These are phyloP conservation scores for Torulaspora indica DNA, from an alignment of 805 yeast genomes.

Conservation along the genomic window DNA sequence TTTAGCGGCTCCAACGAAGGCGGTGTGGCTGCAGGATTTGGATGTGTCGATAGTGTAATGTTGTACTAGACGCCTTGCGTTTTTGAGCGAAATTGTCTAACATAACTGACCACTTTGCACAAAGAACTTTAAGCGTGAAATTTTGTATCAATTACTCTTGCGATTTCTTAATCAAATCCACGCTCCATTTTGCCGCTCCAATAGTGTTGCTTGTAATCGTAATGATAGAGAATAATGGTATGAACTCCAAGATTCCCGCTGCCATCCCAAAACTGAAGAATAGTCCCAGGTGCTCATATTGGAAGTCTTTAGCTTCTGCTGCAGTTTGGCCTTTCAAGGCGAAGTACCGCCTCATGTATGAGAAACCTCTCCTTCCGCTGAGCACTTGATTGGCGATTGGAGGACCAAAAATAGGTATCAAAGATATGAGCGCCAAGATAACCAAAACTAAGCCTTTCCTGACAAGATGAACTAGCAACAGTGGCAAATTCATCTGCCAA, in stretches of 20 bases:
- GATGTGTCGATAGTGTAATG: constrained; percentile 84
- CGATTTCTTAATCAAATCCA: constrained; percentile 33
- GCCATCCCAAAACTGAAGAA: constrained; percentile 50
- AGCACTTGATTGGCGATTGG: constrained; percentile 26
- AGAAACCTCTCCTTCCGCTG: constrained; percentile 29
- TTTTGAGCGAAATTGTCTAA: background rate
- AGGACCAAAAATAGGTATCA: constrained; percentile 37
- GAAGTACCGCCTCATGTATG: constrained; percentile 28
- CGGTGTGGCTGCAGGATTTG: constrained; percentile 99
- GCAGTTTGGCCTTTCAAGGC: constrained; percentile 19
- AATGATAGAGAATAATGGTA: constrained; percentile 50
- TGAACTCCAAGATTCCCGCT: constrained; percentile 47
- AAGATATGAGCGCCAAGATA: constrained; percentile 20
- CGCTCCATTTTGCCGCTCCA: constrained; percentile 66
- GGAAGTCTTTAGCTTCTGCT: constrained; percentile 34
- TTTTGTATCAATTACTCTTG: background rate
- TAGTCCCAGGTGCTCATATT: constrained; percentile 36
- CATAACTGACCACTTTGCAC: background rate
- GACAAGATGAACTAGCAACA: constrained; percentile 6
- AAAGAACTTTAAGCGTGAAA: background rate
- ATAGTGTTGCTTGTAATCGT: constrained; percentile 55
- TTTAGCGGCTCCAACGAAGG: constrained; percentile 88
- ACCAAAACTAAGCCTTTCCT: constrained; percentile 11
- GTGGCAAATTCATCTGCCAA: constrained; percentile 1
- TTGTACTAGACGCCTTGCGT: constrained; percentile 10